Conservation (phyloP, 1,284 basidiomycete genomes). For the Somion occarium region DNA sequence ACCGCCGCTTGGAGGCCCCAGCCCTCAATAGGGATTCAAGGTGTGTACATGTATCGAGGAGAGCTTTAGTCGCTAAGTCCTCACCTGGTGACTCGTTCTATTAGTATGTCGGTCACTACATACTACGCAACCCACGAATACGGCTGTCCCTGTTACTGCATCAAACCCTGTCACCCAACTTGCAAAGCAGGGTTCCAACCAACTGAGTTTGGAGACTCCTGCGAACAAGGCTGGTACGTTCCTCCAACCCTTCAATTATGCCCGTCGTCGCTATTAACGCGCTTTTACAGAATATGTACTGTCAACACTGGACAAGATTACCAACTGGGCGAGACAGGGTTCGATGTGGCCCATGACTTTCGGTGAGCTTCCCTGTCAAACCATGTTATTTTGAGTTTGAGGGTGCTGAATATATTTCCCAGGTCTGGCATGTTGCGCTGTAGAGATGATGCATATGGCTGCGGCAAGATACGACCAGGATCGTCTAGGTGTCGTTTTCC, state of each 20-base stretch:
- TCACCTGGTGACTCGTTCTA: neutral
- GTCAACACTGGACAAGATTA: conserved; percentile 93
- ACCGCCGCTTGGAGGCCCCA: conserved; percentile 41
- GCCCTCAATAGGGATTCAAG: conserved; percentile 40
- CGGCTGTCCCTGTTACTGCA: conserved; percentile 35
- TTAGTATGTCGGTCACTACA: conserved; percentile 54
- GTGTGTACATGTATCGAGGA: conserved; percentile 30
- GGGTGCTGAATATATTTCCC: too few species aligned
- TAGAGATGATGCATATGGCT: conserved; percentile 99
- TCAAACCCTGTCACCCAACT: conserved; percentile 57
- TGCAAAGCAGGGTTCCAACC: conserved; percentile 78
- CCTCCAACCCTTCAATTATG: too few species aligned
- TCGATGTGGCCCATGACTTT: conserved; percentile 99
- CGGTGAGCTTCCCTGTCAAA: conserved; percentile 40
- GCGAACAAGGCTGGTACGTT: conserved; percentile 83
- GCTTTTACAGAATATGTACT: conserved; percentile 85
- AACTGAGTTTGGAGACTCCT: conserved; percentile 83
- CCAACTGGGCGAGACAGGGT: conserved; percentile 96
- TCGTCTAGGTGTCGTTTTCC: conserved; percentile 95
- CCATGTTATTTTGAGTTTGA: too few species aligned
- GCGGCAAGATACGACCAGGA: conserved; percentile 99
- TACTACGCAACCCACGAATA: conserved; percentile 40
- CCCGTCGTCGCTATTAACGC: too few species aligned
- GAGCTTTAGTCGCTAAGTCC: neutral
- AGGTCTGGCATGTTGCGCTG: conserved; percentile 98